Evolutionary conservation across 2,329 filamentous ascomycete species (phyloP).

Genomic region (Colletotrichum spinosum): DNA sequence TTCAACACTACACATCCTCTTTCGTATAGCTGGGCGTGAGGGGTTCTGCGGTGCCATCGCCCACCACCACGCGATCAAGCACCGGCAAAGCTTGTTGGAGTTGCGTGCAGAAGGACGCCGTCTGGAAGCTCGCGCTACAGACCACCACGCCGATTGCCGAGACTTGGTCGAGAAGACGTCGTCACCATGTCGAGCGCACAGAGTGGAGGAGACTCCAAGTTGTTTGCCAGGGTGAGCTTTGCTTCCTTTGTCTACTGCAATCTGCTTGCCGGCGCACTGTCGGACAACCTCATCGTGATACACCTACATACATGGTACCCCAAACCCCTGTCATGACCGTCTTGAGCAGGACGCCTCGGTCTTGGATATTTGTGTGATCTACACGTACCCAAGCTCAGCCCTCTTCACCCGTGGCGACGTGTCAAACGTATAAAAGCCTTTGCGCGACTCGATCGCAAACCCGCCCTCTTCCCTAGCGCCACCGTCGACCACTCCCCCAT

Average conservation of each 20-base stretch:
- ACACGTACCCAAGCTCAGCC: conserved; percentile 2
- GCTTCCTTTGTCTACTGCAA: conserved; percentile 16
- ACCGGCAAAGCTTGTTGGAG: conserved; percentile 24
- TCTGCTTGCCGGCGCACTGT: conserved; percentile 5
- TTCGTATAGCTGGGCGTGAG: conserved; percentile 35
- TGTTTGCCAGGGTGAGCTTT: conserved; percentile 90
- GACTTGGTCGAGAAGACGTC: conserved; percentile 10
- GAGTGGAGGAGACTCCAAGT: conserved; percentile 94
- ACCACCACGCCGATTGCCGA: conserved; percentile 11
- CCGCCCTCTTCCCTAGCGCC: neutral
- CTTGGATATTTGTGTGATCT: neutral
- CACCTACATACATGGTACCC: conserved; percentile 1
- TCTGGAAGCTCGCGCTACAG: conserved; percentile 21
- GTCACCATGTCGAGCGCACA: conserved; percentile 65
- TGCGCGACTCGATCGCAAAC: neutral
- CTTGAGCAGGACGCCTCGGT: conserved; percentile 10
- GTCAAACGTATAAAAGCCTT: conserved; percentile 15
- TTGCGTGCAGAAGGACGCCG: conserved; percentile 10
- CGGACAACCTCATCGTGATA: neutral
- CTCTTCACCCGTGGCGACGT: neutral
- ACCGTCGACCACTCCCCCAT: conserved; percentile 10
- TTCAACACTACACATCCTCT: conserved; percentile 18
- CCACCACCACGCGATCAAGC: conserved; percentile 30
- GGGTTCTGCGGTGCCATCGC: conserved; percentile 36
- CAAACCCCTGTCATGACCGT: conserved; percentile 15